Conservation (phyloP, 371 early-diverging fungal species). For the Mortierella sp. region DNA sequence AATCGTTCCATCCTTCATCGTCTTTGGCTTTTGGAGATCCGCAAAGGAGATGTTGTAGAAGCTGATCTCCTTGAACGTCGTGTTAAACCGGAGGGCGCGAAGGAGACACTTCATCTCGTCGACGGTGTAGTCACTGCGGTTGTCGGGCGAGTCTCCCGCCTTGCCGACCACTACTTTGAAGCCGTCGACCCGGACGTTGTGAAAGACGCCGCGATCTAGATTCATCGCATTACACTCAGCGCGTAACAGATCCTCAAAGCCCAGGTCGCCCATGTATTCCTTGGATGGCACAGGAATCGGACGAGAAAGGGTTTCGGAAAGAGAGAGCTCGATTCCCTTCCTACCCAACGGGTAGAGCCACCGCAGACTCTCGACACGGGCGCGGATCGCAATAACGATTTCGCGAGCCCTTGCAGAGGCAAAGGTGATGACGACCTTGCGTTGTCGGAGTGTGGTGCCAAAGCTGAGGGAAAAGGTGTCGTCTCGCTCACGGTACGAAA, state of each 20-base stretch:
- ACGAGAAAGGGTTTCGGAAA: conserved; percentile 25
- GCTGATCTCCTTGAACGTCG: conserved; percentile 50
- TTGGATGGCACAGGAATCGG: conserved; percentile 51
- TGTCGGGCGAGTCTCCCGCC: conserved; percentile 20
- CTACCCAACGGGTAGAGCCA: conserved; percentile 48
- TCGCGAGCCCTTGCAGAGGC: conserved; percentile 47
- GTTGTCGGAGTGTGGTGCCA: conserved; percentile 48
- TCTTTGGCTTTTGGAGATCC: conserved; percentile 32
- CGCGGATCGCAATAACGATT: conserved; percentile 51
- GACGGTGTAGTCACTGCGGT: conserved; percentile 33
- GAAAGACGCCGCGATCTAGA: conserved; percentile 38
- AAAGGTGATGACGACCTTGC: conserved; percentile 45
- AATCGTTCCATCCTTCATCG: conserved; percentile 44
- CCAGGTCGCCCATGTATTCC: conserved; percentile 42
- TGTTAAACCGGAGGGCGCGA: conserved; percentile 47
- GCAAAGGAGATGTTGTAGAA: conserved; percentile 45
- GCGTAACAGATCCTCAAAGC: conserved; percentile 41
- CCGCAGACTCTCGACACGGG: conserved; percentile 45
- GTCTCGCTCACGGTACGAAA: conserved; percentile 35
- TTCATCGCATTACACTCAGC: conserved; percentile 53
- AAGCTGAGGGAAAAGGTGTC: conserved; percentile 43
- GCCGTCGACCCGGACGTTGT: conserved; percentile 37
- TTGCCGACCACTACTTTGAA: conserved; percentile 33
- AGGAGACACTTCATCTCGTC: conserved; percentile 53
- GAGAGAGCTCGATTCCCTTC: conserved; percentile 39